A percentile compares a stretch with the other conserved stretches of the same genome.
phyloP scores from a whole-genome alignment of 768 basidiomycete species.

The Tylopilus felleus region DNA sequence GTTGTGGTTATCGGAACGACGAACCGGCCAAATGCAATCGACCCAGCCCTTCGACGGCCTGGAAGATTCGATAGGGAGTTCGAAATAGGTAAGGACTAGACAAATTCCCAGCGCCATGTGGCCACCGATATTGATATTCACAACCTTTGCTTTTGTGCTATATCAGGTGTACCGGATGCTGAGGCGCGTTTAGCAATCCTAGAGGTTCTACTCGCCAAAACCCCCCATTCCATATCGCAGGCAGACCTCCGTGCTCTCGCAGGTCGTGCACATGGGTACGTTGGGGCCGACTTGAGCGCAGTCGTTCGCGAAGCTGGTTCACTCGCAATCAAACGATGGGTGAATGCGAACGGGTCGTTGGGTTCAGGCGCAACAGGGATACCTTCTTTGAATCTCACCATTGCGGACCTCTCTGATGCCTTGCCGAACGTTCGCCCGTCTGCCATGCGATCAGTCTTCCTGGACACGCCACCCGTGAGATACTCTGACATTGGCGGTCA shows the following conservation, averaged over 20 bases:
- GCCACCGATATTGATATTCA: neutral
- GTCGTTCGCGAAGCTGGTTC: constrained; percentile 93
- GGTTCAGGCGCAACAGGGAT: constrained; percentile 5
- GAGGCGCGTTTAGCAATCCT: constrained; percentile 84
- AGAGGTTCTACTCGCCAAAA: constrained; percentile 74
- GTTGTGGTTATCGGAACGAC: constrained; percentile 97
- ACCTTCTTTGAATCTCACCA: constrained; percentile 41
- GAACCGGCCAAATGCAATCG: constrained; percentile 92
- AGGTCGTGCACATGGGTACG: constrained; percentile 87
- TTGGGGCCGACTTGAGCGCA: constrained; percentile 92
- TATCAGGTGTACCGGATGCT: constrained; percentile 80
- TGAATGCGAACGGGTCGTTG: constrained; percentile 30
- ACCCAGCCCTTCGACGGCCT: constrained; percentile 85
- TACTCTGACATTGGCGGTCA: constrained; percentile 94
- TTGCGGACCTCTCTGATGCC: constrained; percentile 64
- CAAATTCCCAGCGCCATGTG: neutral
- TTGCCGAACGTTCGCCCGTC: constrained; percentile 84
- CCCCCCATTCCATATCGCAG: constrained; percentile 67
- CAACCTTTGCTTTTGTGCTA: neutral
- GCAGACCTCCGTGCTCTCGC: constrained; percentile 66
- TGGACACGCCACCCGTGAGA: constrained; percentile 77
- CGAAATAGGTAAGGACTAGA: constrained; percentile 68
- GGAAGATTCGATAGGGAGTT: constrained; percentile 94
- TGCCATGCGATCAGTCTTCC: constrained; percentile 89
- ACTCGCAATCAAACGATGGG: constrained; percentile 82